Conservation (phyloP, 495 filamentous ascomycete species). For the Tuber indicum region DNA sequence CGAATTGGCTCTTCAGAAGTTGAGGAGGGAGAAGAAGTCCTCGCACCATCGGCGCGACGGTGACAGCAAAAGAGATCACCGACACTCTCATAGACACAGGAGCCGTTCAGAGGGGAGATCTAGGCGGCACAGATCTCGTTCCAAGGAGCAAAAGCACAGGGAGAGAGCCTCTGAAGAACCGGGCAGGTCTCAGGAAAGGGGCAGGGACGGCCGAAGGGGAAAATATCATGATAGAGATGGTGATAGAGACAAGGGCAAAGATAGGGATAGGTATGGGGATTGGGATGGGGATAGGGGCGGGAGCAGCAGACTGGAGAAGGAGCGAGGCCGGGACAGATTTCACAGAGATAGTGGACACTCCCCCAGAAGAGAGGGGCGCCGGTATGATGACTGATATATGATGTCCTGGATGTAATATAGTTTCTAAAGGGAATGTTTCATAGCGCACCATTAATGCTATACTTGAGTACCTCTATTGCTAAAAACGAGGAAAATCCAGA, state of each 20-base stretch:
- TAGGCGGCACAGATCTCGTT: slow-evolving; percentile 25
- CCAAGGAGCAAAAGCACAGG: slow-evolving; percentile 14
- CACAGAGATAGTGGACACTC: neutral
- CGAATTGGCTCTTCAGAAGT: slow-evolving; percentile 57
- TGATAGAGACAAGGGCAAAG: neutral
- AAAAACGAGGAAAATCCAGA: neutral
- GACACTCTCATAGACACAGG: slow-evolving; percentile 14
- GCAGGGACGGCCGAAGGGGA: neutral
- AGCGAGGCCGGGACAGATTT: neutral
- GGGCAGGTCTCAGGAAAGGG: neutral
- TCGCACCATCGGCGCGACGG: slow-evolving; percentile 16
- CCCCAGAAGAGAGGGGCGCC: neutral
- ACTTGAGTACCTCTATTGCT: neutral
- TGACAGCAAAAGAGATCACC: slow-evolving; percentile 8
- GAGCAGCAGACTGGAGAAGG: neutral
- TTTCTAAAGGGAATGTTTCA: neutral
- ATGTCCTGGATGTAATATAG: neutral
- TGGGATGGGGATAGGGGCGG: neutral
- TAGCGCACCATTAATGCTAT: neutral
- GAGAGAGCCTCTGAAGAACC: slow-evolving; percentile 6
- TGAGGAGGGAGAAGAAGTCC: slow-evolving; percentile 45
- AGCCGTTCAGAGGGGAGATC: slow-evolving; percentile 10
- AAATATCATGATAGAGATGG: slow-evolving; percentile 11
- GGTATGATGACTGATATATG: neutral
- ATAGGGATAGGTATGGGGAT: slow-evolving; percentile 2